These are phyloP conservation scores for Apiospora arundinis DNA, from an alignment of 2,329 filamentous ascomycete genomes.

Conservation along the genomic window DNA sequence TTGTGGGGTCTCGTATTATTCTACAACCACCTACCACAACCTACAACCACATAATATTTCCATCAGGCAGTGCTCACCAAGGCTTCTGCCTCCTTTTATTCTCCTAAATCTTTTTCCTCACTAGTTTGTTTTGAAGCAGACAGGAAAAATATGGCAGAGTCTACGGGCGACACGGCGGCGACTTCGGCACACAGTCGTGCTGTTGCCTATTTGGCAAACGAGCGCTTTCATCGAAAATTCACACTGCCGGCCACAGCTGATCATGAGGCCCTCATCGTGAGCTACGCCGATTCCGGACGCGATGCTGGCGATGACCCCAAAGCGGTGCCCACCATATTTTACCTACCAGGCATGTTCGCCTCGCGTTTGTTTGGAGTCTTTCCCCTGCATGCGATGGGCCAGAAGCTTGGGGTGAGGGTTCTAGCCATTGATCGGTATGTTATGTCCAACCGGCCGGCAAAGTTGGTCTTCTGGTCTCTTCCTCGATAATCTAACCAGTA, in stretches of 20 bases:
- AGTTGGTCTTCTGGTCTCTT: conserved; percentile 37
- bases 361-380: conserved; percentile 24
- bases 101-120: background rate
- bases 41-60: background rate
- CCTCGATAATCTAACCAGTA: conserved; percentile 40
- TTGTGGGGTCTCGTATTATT: background rate
- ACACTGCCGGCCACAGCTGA: conserved; percentile 26
- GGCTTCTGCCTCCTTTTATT: background rate
- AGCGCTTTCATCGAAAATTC: conserved; percentile 27
- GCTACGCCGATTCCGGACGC: conserved; percentile 25
- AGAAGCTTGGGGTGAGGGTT: conserved; percentile 27
- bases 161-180: background rate
- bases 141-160: background rate
- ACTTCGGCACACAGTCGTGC: background rate
- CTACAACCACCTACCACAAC: background rate
- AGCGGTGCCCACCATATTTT: conserved; percentile 23
- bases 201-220: conserved; percentile 22
- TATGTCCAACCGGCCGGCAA: conserved; percentile 40
- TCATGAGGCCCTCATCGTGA: conserved; percentile 29
- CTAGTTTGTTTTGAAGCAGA: background rate
- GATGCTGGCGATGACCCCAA: background rate
- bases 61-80: background rate
- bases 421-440: conserved; percentile 35
- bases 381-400: conserved; percentile 25
- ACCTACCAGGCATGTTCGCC: conserved; percentile 33